Evolutionary conservation across 2,329 filamentous ascomycete genomes (phyloP).

Genomic region (Ilyonectria destructans): DNA sequence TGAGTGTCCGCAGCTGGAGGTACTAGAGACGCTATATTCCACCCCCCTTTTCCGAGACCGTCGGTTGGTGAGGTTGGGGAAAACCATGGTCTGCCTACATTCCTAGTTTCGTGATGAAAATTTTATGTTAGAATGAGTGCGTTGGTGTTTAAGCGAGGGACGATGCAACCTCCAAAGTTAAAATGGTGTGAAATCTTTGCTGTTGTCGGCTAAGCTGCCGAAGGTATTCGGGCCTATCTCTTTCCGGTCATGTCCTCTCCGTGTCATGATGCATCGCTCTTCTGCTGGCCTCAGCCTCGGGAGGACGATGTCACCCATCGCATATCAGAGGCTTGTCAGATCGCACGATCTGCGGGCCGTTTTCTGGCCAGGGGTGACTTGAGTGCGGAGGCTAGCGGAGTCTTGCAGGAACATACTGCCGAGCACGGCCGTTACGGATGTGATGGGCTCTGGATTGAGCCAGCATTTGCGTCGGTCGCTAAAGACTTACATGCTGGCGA

Average conservation of each 20-base stretch:
- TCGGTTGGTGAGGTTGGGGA: conserved; percentile 92
- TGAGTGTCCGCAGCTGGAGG: conserved; percentile 76
- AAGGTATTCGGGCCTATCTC: conserved; percentile 29
- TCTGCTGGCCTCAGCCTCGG: neutral
- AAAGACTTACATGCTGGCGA: conserved; percentile 7
- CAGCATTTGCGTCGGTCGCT: neutral
- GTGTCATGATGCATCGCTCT: conserved; percentile 16
- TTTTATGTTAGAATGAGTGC: neutral
- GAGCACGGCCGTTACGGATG: conserved; percentile 5
- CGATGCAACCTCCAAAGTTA: neutral
- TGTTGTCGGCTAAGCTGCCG: conserved; percentile 8
- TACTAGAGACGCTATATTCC: conserved; percentile 87
- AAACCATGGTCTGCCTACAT: conserved; percentile 88
- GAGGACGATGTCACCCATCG: conserved; percentile 15
- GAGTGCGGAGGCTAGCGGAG: neutral
- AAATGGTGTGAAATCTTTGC: neutral
- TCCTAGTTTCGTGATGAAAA: conserved; percentile 22
- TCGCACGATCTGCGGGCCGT: conserved; percentile 23
- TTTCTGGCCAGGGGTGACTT: neutral
- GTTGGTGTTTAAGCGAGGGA: neutral
- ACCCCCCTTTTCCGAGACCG: conserved; percentile 90
- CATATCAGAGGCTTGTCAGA: conserved; percentile 9
- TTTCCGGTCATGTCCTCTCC: neutral
- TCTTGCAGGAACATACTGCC: conserved; percentile 2
- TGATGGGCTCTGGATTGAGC: conserved; percentile 9